Evolutionary conservation across 73 alveolate genomes (phyloP), one percentile per base, ranked within the genome.

Genomic region (Paramecium biaurelia): DNA sequence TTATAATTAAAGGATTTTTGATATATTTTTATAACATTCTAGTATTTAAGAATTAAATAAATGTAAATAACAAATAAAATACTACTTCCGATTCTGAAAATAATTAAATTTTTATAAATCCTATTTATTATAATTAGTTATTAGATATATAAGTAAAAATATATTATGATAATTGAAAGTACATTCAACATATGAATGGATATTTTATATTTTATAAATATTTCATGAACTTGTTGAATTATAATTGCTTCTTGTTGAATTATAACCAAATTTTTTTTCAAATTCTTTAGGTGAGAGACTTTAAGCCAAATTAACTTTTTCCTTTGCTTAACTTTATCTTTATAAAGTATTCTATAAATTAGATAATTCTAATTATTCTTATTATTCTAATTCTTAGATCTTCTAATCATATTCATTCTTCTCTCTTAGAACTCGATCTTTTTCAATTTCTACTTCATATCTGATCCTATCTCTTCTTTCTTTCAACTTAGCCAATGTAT

Each of bases 351-450:
- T 20, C 45, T 72, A 35, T 72, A 72, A 72, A 35, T 42, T 32
- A 2, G 58, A 5, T 72, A 72, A 34, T 37, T 72, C 86, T 38
- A 34, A 35, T 72, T 35, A 34, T 72, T 72, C 86, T 35, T n/a
- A 32, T 35, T 38, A 35, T 72, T 72, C 86, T 72, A 72, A 72
- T 72, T 72, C 86, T 5, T 32, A 32, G 1, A 72, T 72, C 20
- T 28, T 72, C 38, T 38, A 21, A 72, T 72, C 86, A 38, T 72
- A 72, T 34, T 72, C 58, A 72, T 35, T 21, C 18, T 35, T 72
- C 34, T 72, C 86, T 35, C 58, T 72, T 38, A 72, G n/a, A 35
- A 72, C 86, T 72, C 86, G 34, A 37, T 72, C 86, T 20, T 72
- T 72, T 38, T 72, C 86, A 14, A 35, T 2, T 4, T 32, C 86